A percentile compares a stretch with the other conserved stretches of the same genome.
These are phyloP conservation scores for Astrocystis sublimbata DNA, from an alignment of 495 filamentous ascomycete genomes.

Conservation along the genomic window DNA sequence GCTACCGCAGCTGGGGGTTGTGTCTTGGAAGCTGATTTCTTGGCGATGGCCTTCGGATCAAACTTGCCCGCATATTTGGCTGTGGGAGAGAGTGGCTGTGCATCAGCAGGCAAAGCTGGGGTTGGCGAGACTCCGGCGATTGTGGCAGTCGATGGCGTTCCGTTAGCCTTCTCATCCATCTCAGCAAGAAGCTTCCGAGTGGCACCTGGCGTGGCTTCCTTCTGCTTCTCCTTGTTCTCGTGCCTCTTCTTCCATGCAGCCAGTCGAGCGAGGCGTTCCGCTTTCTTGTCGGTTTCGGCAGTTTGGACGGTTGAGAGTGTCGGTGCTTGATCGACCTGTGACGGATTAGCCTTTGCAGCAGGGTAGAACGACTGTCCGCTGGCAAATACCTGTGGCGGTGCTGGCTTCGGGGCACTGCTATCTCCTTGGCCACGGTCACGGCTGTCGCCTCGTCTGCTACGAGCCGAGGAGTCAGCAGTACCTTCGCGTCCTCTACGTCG, in stretches of 20 bases:
- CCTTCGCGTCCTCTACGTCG: slow-evolving; percentile 67
- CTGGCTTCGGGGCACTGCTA: slow-evolving; percentile 45
- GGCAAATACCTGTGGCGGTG: slow-evolving; percentile 53
- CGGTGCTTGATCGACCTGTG: slow-evolving; percentile 48
- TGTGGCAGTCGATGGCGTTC: slow-evolving; percentile 56
- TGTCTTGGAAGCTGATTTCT: slow-evolving; percentile 62
- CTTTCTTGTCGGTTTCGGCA: slow-evolving; percentile 83
- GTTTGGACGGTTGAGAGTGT: slow-evolving; percentile 58
- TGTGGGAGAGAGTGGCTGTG: slow-evolving; percentile 45
- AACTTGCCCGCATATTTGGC: slow-evolving; percentile 76
- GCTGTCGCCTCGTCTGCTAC: slow-evolving; percentile 68
- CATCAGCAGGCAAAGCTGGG: slow-evolving; percentile 41
- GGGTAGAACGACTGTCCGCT: slow-evolving; percentile 20
- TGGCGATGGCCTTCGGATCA: slow-evolving; percentile 83
- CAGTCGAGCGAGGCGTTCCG: slow-evolving; percentile 77
- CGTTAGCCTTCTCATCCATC: slow-evolving; percentile 70
- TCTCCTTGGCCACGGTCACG: slow-evolving; percentile 53
- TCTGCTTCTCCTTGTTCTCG: slow-evolving; percentile 77
- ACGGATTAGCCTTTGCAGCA: background rate
- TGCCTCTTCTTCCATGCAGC: slow-evolving; percentile 93
- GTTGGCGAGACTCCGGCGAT: slow-evolving; percentile 58
- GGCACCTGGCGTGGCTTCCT: slow-evolving; percentile 62
- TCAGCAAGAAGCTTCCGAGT: slow-evolving; percentile 69
- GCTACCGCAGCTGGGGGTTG: slow-evolving; percentile 44
- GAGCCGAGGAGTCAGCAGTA: slow-evolving; percentile 72